Base-by-base conservation (phyloP, 805 yeast species). In the Blastobotrys muscicola region DNA sequence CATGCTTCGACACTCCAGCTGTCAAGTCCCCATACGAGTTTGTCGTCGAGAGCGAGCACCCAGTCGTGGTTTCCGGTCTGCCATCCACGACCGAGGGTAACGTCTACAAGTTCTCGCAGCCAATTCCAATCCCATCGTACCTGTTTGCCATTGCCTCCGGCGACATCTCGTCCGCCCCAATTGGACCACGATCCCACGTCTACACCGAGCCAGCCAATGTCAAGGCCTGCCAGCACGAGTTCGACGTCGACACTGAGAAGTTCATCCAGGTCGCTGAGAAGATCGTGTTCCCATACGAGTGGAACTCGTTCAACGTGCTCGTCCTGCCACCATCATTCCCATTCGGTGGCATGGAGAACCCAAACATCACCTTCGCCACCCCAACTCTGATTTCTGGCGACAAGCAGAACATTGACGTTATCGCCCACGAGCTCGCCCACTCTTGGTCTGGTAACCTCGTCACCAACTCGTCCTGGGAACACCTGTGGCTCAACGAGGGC, bases 311-410 rank as follows among this genome's bases (percentile, higher is more conserved):
- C 60, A 89, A 86, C 57, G 82, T 85, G 29, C 69, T 87, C 34
- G 78, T 87, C 29, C 74, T 86, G 50, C 95, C 94, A 2, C 74
- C 80, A 43, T 75, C 77, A 2, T 76, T 75, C 64, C 94, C 95
- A 2, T 87, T 84, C 56, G 95, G 95, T 49, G 96, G 96, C 43
- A 87, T 87, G 95, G 95, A 87, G 65, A 85, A 85, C 57, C 94
- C 95, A 47, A 85, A 86, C 57, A 78, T 85, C 61, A 85, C 95
- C 0, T 85, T 85, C 64, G 89, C 87, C 7, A 85, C 95, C 0
- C 95, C 95, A 38, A 86, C 96, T 1, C 69, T 87, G 48, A 75
- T 87, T 36, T 75, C 89, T 11, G 87, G 89, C 33, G 95, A 86
- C 62, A 72, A 89, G 45, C 80, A 85, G 45, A 85, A 86, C 50